Evolutionary conservation across 2,329 filamentous ascomycete genomes (phyloP).

Genomic region (Truncatella angustata): DNA sequence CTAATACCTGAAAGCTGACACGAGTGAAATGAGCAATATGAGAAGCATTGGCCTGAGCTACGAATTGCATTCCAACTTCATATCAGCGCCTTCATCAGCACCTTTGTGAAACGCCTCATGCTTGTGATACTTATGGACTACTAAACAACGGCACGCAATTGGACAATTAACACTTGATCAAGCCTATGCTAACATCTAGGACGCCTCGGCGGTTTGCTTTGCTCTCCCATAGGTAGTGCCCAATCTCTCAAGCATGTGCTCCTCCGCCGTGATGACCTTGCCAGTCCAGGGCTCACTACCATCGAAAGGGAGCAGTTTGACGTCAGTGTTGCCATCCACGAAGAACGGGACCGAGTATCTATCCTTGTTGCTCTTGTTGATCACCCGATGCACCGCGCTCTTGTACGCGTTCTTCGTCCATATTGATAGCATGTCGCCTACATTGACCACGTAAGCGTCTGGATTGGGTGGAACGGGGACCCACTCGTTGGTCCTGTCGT

Average conservation of each 20-base stretch:
- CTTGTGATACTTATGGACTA: too few relatives aligned
- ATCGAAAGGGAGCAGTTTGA: constrained; percentile 29
- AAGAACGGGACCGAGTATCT: constrained; percentile 23
- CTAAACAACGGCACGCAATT: too few relatives aligned
- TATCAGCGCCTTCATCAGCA: too few relatives aligned
- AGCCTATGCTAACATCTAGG: not conserved
- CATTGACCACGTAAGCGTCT: constrained; percentile 21
- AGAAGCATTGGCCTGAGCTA: too few relatives aligned
- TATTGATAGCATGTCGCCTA: constrained; percentile 22
- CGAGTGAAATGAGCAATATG: too few relatives aligned
- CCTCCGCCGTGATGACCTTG: constrained; percentile 25
- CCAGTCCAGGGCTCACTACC: constrained; percentile 23
- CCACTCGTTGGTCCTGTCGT: constrained; percentile 15
- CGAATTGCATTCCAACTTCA: too few relatives aligned
- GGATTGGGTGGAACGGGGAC: constrained; percentile 16
- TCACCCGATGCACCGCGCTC: constrained; percentile 20
- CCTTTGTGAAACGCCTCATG: too few relatives aligned
- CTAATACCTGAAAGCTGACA: too few relatives aligned
- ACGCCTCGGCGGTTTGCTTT: not conserved
- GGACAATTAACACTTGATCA: not conserved
- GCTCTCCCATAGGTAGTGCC: constrained; percentile 24
- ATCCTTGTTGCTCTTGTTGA: constrained; percentile 17
- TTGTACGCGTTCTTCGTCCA: constrained; percentile 20
- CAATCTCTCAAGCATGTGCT: constrained; percentile 31
- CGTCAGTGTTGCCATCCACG: constrained; percentile 22